Evolutionary conservation across 2,329 filamentous ascomycete genomes (phyloP).

Genomic region (Botryotinia globosa): DNA sequence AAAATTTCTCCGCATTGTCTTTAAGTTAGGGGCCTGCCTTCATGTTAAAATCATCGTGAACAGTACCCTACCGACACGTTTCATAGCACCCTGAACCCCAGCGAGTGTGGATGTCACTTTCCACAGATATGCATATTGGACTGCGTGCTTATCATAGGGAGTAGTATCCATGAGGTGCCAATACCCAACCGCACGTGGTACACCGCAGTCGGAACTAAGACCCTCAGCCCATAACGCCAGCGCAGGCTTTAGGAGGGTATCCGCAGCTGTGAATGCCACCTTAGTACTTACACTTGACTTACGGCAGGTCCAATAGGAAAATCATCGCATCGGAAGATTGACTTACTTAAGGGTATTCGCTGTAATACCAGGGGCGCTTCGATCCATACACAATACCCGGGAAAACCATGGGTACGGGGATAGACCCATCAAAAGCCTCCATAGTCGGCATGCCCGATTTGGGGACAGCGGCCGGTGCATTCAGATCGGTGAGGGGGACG

Average conservation of each 20-base stretch:
- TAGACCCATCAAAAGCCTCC: slow-evolving; percentile 49
- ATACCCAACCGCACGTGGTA: slow-evolving; percentile 13
- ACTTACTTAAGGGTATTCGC: slow-evolving; percentile 19
- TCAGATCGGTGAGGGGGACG: slow-evolving; percentile 12
- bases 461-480: slow-evolving; percentile 7
- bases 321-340: slow-evolving; percentile 13
- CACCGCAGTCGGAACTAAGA: slow-evolving; percentile 12
- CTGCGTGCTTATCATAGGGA: slow-evolving; percentile 10
- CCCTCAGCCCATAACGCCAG: neutral
- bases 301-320: neutral
- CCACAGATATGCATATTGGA: slow-evolving; percentile 5
- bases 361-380: slow-evolving; percentile 36
- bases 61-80: slow-evolving; percentile 9
- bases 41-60: neutral
- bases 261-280: neutral
- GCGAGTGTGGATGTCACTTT: neutral
- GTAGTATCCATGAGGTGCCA: neutral
- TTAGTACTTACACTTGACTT: neutral
- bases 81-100: neutral
- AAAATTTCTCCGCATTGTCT: slow-evolving; percentile 10
- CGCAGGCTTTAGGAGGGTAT: neutral
- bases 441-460: slow-evolving; percentile 29
- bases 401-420: slow-evolving; percentile 63
- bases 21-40: neutral
- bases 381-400: slow-evolving; percentile 48